phyloP scores from a whole-genome alignment of 2,329 filamentous ascomycete species.

The Trichoderma hamatum region DNA sequence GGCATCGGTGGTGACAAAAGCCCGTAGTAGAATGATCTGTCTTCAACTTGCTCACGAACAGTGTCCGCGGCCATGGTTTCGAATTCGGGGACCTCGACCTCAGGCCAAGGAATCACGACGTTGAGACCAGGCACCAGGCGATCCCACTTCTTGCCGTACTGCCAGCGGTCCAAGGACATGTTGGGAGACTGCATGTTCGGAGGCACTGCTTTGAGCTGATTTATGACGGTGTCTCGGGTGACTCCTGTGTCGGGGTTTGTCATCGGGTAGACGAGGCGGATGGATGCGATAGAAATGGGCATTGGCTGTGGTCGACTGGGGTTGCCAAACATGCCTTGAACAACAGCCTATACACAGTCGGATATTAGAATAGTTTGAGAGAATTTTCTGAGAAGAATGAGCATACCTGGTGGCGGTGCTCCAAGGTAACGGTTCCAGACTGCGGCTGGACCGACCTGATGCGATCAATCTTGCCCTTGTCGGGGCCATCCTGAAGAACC shows the following conservation, averaged over 20 bases:
- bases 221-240: conserved; percentile 75
- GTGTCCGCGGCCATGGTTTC: conserved; percentile 70
- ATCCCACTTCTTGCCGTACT: conserved; percentile 48
- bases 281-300: conserved; percentile 67
- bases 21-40: conserved; percentile 75
- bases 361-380: background rate
- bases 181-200: conserved; percentile 50
- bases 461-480: conserved; percentile 82
- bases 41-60: conserved; percentile 72
- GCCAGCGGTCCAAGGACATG: conserved; percentile 47
- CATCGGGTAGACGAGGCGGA: conserved; percentile 82
- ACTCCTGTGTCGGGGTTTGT: conserved; percentile 65
- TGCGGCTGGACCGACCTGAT: conserved; percentile 60
- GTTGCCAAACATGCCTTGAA: conserved; percentile 38
- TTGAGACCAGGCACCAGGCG: conserved; percentile 72
- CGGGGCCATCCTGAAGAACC: conserved; percentile 74
- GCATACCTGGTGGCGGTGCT: conserved; percentile 66
- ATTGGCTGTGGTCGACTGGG: conserved; percentile 38
- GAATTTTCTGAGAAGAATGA: background rate
- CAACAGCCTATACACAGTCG: conserved; percentile 34
- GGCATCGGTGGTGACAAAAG: conserved; percentile 80
- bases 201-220: conserved; percentile 64
- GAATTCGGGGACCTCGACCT: conserved; percentile 51
- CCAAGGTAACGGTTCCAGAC: conserved; percentile 62
- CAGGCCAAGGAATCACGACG: conserved; percentile 77